Percentiles rank a stretch among this genome's conserved stretches.
Conservation (phyloP, 2,329 filamentous ascomycete genomes). For the Calycina herbarum region DNA sequence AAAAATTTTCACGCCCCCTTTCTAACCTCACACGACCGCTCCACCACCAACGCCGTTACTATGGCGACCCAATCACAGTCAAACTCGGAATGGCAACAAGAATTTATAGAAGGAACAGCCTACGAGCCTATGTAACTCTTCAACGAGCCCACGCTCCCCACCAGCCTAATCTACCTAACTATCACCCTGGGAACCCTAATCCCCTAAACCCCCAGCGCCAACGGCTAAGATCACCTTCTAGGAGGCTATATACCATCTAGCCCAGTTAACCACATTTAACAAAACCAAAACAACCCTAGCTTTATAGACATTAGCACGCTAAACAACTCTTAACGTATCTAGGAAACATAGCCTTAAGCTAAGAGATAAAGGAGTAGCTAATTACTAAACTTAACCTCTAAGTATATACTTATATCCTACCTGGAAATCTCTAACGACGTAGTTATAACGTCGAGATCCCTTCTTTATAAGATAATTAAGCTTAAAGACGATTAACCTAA, state of each 20-base stretch:
- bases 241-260: background rate
- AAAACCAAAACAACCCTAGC: background rate
- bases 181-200: background rate
- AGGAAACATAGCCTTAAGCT: background rate
- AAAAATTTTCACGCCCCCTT: background rate
- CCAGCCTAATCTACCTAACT: background rate
- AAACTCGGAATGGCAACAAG: slow-evolving; percentile 1
- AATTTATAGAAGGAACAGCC: background rate
- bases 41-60: background rate
- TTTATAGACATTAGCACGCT: background rate
- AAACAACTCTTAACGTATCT: background rate
- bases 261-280: background rate
- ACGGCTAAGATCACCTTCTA: background rate
- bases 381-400: background rate
- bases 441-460: background rate
- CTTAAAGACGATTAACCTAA: background rate
- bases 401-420: background rate
- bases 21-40: background rate
- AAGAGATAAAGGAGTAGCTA: background rate
- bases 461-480: background rate
- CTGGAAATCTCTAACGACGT: background rate
- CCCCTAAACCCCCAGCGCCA: background rate
- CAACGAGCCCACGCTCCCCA: background rate
- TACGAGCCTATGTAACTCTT: background rate
- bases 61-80: background rate